phyloP scores from a whole-genome alignment of 495 filamentous ascomycete genomes.

The Clohesyomyces aquaticus region DNA sequence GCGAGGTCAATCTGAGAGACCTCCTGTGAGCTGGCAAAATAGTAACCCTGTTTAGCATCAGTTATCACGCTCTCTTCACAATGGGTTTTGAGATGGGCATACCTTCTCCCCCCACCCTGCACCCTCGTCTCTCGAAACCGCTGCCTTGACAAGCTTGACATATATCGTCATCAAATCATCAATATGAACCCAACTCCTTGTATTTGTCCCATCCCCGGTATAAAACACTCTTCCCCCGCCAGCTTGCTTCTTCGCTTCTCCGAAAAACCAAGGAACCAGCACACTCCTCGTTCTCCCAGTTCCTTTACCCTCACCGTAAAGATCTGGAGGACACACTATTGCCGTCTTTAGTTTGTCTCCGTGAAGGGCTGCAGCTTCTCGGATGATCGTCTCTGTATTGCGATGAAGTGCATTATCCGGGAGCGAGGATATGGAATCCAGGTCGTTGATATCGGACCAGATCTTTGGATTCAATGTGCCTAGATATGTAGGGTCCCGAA shows the following conservation, averaged over 20 bases:
- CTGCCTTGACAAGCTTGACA: conserved; percentile 38
- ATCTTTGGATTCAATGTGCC: conserved; percentile 40
- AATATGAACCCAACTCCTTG: conserved; percentile 40
- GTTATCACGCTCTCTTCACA: neutral
- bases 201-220: conserved; percentile 34
- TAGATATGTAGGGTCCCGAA: conserved; percentile 18
- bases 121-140: conserved; percentile 25
- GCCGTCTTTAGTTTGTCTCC: conserved; percentile 39
- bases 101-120: conserved; percentile 36
- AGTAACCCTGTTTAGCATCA: conserved; percentile 30
- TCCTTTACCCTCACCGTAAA: conserved; percentile 39
- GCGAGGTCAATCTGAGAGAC: conserved; percentile 31
- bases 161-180: conserved; percentile 38
- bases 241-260: conserved; percentile 10
- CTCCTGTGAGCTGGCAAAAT: conserved; percentile 40
- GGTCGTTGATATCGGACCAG: conserved; percentile 40
- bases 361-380: conserved; percentile 20
- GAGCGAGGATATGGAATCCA: conserved; percentile 30
- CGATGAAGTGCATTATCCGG: conserved; percentile 36
- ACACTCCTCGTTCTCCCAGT: conserved; percentile 21
- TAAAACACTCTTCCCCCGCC: conserved; percentile 26
- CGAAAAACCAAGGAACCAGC: conserved; percentile 20
- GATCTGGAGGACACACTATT: conserved; percentile 39
- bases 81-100: neutral
- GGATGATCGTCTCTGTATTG: conserved; percentile 34